Base-by-base conservation (phyloP, 2,329 filamentous ascomycete species). In the Venturia carpophila region DNA sequence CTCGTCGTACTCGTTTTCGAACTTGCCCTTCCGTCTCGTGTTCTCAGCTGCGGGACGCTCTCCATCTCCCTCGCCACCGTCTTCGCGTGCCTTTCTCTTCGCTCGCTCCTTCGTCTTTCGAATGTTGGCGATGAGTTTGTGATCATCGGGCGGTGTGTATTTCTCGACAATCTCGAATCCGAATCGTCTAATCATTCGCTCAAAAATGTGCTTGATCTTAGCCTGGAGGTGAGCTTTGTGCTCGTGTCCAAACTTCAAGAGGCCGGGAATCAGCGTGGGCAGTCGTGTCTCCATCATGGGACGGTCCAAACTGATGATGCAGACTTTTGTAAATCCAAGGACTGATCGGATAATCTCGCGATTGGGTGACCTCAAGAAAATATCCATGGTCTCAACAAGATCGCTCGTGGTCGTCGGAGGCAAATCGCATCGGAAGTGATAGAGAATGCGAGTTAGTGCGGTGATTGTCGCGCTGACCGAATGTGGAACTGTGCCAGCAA, bases 401-500 rank as follows among this genome's bases (percentile, higher is more conserved):
- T 97, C 93, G 11, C 84, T 82, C 52, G 96, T 82, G 2, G 91
- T 89, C 67, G 87, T 83, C 11, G 84, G 78, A 65, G 84, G 85
- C 39, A 97, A 80, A 34, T 83, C 77, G 39, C 84, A 80, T 69
- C 91, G 88, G 80, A 96, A 99, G 73, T 97, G 90, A 76, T 92
- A 97, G 39, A 99, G 84, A 34, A 97, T 87, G n/a, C 94, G 86
- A 17, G 92, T 94, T 45, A 99, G 84, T 17, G 94, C 93, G 0
- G 92, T 97, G 73, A 99, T 92, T n/a, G 91, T 92, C 0, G 94
- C 94, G 7, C 91, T 96, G 68, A 97, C 92, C 92, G 97, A 97
- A 79, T 97, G 93, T 41, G 94, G 92, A 13, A 92, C 93, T 71
- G 88, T 89, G 65, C 92, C 93, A 1, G 93, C 94, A 64, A 99